Base-by-base conservation (phyloP, 768 basidiomycete species). In the Omphalotus guepiniiformis region DNA sequence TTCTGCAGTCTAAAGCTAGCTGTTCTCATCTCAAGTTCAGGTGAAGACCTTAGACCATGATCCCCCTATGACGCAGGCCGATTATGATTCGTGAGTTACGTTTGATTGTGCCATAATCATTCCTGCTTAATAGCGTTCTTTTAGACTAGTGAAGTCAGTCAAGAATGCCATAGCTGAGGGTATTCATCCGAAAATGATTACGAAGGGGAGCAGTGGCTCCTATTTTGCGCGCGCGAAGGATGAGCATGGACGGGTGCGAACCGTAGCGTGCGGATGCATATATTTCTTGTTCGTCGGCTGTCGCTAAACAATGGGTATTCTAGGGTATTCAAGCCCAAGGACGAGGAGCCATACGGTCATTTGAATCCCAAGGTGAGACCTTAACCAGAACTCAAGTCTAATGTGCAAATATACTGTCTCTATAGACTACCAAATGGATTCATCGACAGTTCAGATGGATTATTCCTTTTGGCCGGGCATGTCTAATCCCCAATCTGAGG, bases 301-400 rank as follows among this genome's bases (percentile, higher is more conserved):
- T n/a, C n/a, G n/a, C 7, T 28, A 8, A 3, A 8, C 16, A 11
- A 22, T 16, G 9, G 15, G 32, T 18, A 19, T 18, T 3, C 29
- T 44, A 93, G 86, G 4, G 88, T 94, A 3, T 94, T 95, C 66
- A 94, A 94, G 62, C 92, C 92, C 1, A 92, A 93, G 62, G 87
- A 90, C 50, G 88, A 90, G 60, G 89, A 93, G 55, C 91, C 91
- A 1, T 94, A 93, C 60, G 91, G 91, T 21, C 73, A 81, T 32
- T 72, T 93, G 16, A 93, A 93, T 62, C 91, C 91, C 1, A 94
- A 94, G 75, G 85, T 81, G 41, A 39, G 61, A 39, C 6, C 34
- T 11, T 7, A 11, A 19, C 6, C 3, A n/a, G 42, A 47, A n/a
- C 21, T 11, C 13, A 18, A 21, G 18, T 30, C 21, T 18, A 26